Evolutionary conservation across 2,329 filamentous ascomycete species (phyloP).

Genomic region (Fusarium fracticaudum): DNA sequence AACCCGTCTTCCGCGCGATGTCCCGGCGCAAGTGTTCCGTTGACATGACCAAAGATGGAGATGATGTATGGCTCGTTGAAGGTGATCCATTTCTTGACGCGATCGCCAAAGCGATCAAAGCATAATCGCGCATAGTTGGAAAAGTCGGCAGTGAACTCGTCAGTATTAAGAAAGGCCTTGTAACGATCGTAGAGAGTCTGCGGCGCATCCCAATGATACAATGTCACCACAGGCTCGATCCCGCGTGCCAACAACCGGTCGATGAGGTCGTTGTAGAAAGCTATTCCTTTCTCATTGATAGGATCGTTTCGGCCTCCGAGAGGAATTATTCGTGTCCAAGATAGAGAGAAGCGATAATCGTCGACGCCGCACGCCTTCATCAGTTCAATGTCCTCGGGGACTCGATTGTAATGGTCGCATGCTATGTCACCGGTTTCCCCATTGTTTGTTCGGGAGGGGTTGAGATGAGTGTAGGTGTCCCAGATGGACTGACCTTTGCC

Average conservation of each 20-base stretch:
- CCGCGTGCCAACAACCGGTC: not conserved
- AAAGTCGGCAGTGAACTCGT: not conserved
- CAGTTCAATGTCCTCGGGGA: slow-evolving; percentile 63
- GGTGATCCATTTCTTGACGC: slow-evolving; percentile 40
- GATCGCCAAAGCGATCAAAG: not conserved
- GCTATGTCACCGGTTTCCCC: slow-evolving; percentile 53
- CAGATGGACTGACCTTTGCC: slow-evolving; percentile 51
- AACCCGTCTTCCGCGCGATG: not conserved
- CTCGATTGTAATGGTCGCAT: slow-evolving; percentile 50
- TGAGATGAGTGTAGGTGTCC: not conserved
- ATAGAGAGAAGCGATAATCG: slow-evolving; percentile 70
- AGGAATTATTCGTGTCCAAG: slow-evolving; percentile 71
- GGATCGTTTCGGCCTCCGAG: slow-evolving; percentile 44
- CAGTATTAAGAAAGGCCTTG: not conserved
- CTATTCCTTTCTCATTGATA: not conserved
- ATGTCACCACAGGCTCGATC: not conserved
- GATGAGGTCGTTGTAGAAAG: slow-evolving; percentile 1
- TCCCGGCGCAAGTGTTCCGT: slow-evolving; percentile 32
- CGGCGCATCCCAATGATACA: not conserved
- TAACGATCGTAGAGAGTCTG: not conserved
- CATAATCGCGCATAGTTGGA: not conserved
- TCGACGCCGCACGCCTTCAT: slow-evolving; percentile 64
- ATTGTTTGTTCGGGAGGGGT: slow-evolving; percentile 38
- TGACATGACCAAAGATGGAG: slow-evolving; percentile 37
- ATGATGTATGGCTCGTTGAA: slow-evolving; percentile 45